Evolutionary conservation across 2,329 filamentous ascomycete species (phyloP).

Genomic region (Triangularia verruculosa): DNA sequence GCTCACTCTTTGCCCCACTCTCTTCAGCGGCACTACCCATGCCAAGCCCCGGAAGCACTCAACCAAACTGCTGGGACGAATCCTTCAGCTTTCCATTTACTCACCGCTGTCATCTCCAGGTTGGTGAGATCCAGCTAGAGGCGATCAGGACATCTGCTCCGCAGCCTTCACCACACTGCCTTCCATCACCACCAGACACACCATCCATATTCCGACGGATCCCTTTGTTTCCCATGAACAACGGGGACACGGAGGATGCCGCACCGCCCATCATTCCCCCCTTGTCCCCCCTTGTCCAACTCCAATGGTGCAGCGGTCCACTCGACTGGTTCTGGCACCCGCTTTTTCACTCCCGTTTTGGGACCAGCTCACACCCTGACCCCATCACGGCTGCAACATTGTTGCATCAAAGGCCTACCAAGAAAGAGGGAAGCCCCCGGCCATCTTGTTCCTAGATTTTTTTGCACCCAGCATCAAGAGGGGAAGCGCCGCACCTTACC

Average conservation of each 20-base stretch:
- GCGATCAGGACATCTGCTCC: background rate
- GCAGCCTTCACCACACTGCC: background rate
- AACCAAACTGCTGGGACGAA: constrained; percentile 28
- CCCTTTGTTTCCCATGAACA: background rate
- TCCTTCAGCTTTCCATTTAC: background rate
- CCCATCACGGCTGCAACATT: background rate
- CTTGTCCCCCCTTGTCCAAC: background rate
- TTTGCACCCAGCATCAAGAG: background rate
- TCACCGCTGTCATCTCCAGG: background rate
- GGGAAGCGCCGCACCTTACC: constrained; percentile 15
- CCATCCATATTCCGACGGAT: background rate
- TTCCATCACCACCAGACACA: too few relatives aligned
- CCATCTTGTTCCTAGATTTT: background rate
- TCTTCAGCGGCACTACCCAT: constrained; percentile 13
- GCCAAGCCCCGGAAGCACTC: constrained; percentile 21
- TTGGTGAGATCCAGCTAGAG: background rate
- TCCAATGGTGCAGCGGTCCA: too few relatives aligned
- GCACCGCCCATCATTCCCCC: too few relatives aligned
- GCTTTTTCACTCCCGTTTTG: constrained; percentile 12
- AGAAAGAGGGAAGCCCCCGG: background rate
- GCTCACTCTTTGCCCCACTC: background rate
- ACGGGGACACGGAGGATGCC: too few relatives aligned
- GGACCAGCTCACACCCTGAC: background rate
- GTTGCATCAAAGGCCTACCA: background rate
- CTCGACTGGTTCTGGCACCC: background rate